Conservation (phyloP, 257 asterid genomes). For the Solanum megistacrolobum region DNA sequence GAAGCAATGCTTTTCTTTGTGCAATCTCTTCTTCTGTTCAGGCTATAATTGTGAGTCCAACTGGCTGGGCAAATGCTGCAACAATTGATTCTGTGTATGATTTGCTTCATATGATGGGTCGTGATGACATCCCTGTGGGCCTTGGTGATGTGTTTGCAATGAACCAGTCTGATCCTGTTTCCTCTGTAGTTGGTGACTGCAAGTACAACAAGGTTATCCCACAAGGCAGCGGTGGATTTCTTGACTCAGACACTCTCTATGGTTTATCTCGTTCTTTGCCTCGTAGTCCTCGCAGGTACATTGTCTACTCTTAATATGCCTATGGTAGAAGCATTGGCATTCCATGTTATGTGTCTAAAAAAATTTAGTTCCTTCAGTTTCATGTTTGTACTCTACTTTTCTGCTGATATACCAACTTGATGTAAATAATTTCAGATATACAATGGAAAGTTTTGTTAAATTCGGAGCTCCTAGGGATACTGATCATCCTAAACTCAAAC, state of each 20-base stretch:
- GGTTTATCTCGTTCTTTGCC: slow-evolving; percentile 74
- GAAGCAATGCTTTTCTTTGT: neutral
- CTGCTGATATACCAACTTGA: neutral
- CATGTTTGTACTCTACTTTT: neutral
- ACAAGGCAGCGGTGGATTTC: slow-evolving; percentile 70
- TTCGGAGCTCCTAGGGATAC: neutral
- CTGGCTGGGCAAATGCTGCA: slow-evolving; percentile 90
- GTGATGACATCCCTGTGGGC: slow-evolving; percentile 79
- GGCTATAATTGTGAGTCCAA: slow-evolving; percentile 72
- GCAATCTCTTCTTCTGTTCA: slow-evolving; percentile 9
- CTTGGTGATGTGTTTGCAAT: slow-evolving; percentile 57
- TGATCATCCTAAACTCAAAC: neutral
- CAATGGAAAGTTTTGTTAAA: neutral
- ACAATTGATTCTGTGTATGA: slow-evolving; percentile 75
- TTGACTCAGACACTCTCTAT: slow-evolving; percentile 76
- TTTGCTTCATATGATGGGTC: slow-evolving; percentile 86
- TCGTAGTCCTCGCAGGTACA: slow-evolving; percentile 75
- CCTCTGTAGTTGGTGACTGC: slow-evolving; percentile 63
- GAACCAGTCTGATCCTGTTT: slow-evolving; percentile 40
- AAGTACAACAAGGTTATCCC: slow-evolving; percentile 68
- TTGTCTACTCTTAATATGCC: neutral
- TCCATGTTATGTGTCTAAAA: neutral
- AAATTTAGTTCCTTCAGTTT: neutral
- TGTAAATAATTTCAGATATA: neutral
- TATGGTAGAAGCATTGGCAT: neutral